Conservation (phyloP, 2,329 filamentous ascomycete genomes). For the Pseudogymnoascus sp. region DNA sequence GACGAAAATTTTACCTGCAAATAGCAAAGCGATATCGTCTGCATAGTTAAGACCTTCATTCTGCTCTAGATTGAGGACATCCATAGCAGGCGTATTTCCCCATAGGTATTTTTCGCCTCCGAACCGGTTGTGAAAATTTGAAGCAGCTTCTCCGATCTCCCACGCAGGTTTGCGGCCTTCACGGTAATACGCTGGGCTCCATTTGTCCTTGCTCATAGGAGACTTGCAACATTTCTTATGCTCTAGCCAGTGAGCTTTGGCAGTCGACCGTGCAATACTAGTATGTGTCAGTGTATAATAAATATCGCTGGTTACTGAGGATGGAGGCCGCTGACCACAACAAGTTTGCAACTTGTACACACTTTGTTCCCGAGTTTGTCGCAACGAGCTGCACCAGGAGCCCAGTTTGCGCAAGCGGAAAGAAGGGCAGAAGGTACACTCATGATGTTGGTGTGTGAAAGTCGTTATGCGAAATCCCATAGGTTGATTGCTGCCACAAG, state of each 20-base stretch:
- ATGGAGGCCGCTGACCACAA: conserved; percentile 6
- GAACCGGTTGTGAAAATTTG: conserved; percentile 3
- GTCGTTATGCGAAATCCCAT: not conserved
- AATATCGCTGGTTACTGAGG: not conserved
- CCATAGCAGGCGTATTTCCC: conserved; percentile 18
- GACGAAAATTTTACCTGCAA: conserved; percentile 15
- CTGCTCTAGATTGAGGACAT: conserved; percentile 14
- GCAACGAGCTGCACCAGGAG: conserved; percentile 1
- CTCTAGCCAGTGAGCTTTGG: conserved; percentile 15
- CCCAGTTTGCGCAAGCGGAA: conserved; percentile 12
- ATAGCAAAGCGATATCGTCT: conserved; percentile 15
- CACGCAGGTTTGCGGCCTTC: conserved; percentile 13
- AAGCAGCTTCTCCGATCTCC: not conserved
- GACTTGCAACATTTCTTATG: conserved; percentile 18
- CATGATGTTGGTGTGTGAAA: conserved; percentile 2
- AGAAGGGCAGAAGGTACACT: conserved; percentile 8
- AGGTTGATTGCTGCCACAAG: not conserved
- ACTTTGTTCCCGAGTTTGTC: conserved; percentile 8
- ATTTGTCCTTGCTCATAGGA: conserved; percentile 14
- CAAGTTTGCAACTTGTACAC: conserved; percentile 10
- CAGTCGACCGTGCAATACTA: conserved; percentile 16
- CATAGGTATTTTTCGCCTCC: conserved; percentile 17
- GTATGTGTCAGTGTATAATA: not conserved
- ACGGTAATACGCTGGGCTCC: conserved; percentile 14
- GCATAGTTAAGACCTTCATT: conserved; percentile 16